Conservation (phyloP, 805 yeast genomes). For the Isabelozyma pseudorhagii region DNA sequence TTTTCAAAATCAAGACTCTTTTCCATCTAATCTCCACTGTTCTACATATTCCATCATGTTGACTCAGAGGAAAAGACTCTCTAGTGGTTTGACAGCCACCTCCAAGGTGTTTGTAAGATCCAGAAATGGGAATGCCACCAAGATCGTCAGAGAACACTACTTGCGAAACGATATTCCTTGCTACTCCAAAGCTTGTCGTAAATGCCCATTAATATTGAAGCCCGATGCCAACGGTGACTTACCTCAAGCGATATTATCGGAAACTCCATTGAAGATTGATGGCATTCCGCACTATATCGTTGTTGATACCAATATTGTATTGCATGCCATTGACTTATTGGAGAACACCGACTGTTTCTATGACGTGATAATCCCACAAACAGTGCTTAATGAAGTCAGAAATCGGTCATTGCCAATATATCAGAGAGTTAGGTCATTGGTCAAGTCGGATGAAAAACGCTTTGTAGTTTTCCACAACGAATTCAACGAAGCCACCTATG, state of each 20-base stretch:
- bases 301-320: constrained; percentile 82
- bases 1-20: not conserved
- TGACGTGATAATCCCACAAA: constrained; percentile 93
- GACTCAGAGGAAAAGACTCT: constrained; percentile 30
- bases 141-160: constrained; percentile 92
- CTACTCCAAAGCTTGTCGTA: constrained; percentile 64
- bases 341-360: constrained; percentile 74
- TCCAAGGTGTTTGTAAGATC: constrained; percentile 91
- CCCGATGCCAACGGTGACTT: constrained; percentile 66
- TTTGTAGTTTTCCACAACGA: constrained; percentile 93
- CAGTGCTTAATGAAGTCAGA: constrained; percentile 89
- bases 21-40: not conserved
- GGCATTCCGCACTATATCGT: constrained; percentile 74
- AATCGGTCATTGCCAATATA: constrained; percentile 86
- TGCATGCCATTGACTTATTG: constrained; percentile 85
- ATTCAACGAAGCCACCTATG: constrained; percentile 69
- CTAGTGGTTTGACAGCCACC: constrained; percentile 56
- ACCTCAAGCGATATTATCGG: constrained; percentile 66
- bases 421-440: constrained; percentile 73
- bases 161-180: constrained; percentile 92
- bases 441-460: constrained; percentile 74
- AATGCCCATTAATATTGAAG: constrained; percentile 53
- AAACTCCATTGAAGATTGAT: constrained; percentile 48
- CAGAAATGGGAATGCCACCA: constrained; percentile 83
- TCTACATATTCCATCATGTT: constrained; percentile 10